Evolutionary conservation across 129 eudicot genomes (phyloP).

Genomic region (Calendula officinalis): DNA sequence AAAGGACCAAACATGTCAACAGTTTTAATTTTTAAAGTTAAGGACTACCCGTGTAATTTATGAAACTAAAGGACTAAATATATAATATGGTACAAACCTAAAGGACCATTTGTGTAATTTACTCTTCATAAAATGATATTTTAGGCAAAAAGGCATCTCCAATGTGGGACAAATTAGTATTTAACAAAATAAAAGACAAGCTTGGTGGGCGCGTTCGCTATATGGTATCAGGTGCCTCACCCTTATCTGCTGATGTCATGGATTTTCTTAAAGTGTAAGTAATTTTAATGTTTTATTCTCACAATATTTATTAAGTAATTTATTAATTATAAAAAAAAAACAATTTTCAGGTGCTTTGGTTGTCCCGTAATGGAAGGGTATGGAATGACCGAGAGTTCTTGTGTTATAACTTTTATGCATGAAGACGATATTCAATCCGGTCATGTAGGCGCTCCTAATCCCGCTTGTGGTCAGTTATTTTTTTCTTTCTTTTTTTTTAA

Average conservation of each 20-base stretch:
- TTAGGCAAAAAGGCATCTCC: slow-evolving; percentile 78
- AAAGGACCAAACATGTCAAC: too few relatives aligned
- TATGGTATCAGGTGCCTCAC: slow-evolving; percentile 85
- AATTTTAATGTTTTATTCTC: background rate
- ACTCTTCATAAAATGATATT: background rate
- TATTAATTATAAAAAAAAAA: background rate
- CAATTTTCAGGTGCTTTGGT: slow-evolving; percentile 69
- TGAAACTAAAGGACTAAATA: too few relatives aligned
- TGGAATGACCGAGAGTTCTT: slow-evolving; percentile 87
- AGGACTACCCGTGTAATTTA: too few relatives aligned
- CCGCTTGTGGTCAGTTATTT: slow-evolving; percentile 73
- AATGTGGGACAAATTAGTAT: slow-evolving; percentile 82
- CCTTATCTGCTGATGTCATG: slow-evolving; percentile 83
- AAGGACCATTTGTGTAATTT: too few relatives aligned
- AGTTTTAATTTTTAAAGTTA: too few relatives aligned
- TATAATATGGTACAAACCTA: too few relatives aligned
- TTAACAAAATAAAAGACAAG: slow-evolving; percentile 68
- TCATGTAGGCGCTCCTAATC: slow-evolving; percentile 76
- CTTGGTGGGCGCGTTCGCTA: slow-evolving; percentile 86
- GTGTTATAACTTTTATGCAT: slow-evolving; percentile 53
- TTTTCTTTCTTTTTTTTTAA: background rate
- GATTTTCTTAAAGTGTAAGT: slow-evolving; percentile 83
- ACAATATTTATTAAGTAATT: background rate
- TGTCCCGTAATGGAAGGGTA: slow-evolving; percentile 68
- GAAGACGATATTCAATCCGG: slow-evolving; percentile 55